Evolutionary conservation across 345 rosid genomes (phyloP).

Genomic region (Eucalyptus microcorys): DNA sequence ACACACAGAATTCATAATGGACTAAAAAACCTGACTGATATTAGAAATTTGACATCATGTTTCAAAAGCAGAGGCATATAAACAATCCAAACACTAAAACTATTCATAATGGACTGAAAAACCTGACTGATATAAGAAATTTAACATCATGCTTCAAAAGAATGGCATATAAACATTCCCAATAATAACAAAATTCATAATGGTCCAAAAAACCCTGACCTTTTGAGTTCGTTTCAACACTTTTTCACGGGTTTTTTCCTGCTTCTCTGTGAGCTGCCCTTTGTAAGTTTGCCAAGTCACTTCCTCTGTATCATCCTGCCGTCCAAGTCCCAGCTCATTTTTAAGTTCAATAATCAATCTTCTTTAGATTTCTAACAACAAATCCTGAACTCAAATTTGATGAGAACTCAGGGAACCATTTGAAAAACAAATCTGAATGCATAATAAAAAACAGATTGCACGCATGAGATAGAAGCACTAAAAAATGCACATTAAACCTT

Average conservation of each 20-base stretch:
- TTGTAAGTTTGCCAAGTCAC: slow-evolving; percentile 92
- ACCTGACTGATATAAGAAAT: background rate
- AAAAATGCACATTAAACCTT: background rate
- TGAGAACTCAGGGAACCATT: background rate
- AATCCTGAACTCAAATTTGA: background rate
- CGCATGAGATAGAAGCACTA: background rate
- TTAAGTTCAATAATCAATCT: background rate
- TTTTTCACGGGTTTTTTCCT: slow-evolving; percentile 89
- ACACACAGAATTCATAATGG: background rate
- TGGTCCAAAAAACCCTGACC: slow-evolving; percentile 12
- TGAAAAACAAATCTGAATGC: background rate
- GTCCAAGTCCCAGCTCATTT: background rate
- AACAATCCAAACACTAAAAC: background rate
- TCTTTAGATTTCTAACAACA: background rate
- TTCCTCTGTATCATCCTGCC: slow-evolving; percentile 77
- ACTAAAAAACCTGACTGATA: background rate
- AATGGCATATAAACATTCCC: background rate
- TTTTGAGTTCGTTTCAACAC: slow-evolving; percentile 72
- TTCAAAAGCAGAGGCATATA: background rate
- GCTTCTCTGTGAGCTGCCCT: slow-evolving; percentile 93
- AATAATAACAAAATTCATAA: background rate
- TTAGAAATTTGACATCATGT: background rate
- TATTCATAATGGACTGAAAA: background rate
- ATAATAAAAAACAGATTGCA: background rate
- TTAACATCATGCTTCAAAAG: background rate